Conservation (phyloP, 495 filamentous ascomycete genomes). For the Usnea hakonensis region DNA sequence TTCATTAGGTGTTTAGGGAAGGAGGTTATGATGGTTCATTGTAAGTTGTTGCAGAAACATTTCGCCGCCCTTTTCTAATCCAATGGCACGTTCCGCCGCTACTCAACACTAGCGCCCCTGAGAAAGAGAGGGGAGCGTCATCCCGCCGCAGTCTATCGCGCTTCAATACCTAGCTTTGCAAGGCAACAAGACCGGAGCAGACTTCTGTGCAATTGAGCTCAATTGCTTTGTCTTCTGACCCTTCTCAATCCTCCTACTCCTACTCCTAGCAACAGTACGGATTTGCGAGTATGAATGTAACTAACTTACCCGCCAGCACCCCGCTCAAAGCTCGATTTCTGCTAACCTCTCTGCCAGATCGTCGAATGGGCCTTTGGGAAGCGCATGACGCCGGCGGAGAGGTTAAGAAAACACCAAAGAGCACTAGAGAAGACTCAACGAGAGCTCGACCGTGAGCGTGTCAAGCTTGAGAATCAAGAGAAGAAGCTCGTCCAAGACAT, state of each 20-base stretch:
- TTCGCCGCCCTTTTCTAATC: not conserved
- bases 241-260: not conserved
- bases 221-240: not conserved
- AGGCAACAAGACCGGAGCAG: conserved; percentile 13
- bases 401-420: conserved; percentile 92
- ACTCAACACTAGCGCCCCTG: not conserved
- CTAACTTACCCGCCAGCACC: conserved; percentile 14
- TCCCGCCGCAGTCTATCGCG: conserved; percentile 5
- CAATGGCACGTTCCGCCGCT: not conserved
- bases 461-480: conserved; percentile 95
- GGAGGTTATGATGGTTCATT: conserved; percentile 5
- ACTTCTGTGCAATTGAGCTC: conserved; percentile 11
- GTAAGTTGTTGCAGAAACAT: not conserved
- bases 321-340: conserved; percentile 17
- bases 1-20: not conserved
- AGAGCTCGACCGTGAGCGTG: conserved; percentile 85
- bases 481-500: conserved; percentile 94
- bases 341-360: conserved; percentile 48
- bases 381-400: conserved; percentile 94
- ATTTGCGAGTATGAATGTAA: conserved; percentile 52
- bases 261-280: not conserved
- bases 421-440: conserved; percentile 95
- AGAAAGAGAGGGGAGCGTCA: not conserved
- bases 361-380: conserved; percentile 98
- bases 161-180: not conserved